A percentile compares a stretch with the other conserved stretches of the same genome.
phyloP scores from a whole-genome alignment of 306 rosid species.

The Vigna nakashimae region DNA sequence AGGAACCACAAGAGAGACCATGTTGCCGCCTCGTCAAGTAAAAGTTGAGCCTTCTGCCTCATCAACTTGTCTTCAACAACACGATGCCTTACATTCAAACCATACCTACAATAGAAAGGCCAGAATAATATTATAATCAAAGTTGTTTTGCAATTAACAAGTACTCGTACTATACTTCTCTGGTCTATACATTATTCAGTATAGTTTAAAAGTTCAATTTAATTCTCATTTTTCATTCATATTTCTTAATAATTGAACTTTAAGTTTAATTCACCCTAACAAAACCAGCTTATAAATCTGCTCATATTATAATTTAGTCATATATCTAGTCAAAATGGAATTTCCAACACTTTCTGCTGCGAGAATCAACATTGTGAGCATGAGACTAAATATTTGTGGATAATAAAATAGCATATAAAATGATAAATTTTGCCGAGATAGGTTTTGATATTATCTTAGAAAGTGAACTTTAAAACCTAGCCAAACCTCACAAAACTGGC shows the following conservation, averaged over 20 bases:
- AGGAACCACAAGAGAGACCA: slow-evolving; percentile 99
- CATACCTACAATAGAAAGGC: slow-evolving; percentile 61
- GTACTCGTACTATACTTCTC: slow-evolving; percentile 25
- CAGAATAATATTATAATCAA: slow-evolving; percentile 29
- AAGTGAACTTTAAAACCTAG: too few species aligned
- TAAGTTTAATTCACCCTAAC: too few species aligned
- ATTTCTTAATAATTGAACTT: neutral
- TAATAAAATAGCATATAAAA: too few species aligned
- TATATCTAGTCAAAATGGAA: too few species aligned
- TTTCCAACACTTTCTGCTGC: too few species aligned
- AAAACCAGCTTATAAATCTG: too few species aligned
- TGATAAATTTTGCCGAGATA: too few species aligned
- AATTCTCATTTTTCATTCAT: slow-evolving; percentile 13
- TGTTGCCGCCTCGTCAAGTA: slow-evolving; percentile 96
- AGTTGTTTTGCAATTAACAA: slow-evolving; percentile 34
- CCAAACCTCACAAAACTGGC: too few species aligned
- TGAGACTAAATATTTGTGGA: too few species aligned
- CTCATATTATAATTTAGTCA: too few species aligned
- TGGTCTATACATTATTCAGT: neutral
- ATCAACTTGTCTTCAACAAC: slow-evolving; percentile 89
- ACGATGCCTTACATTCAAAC: slow-evolving; percentile 71
- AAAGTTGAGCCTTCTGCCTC: slow-evolving; percentile 93
- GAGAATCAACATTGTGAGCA: too few species aligned
- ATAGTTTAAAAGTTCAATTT: neutral
- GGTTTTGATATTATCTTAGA: too few species aligned